phyloP scores from a whole-genome alignment of 1,284 basidiomycete species.

The Trametes versicolor region DNA sequence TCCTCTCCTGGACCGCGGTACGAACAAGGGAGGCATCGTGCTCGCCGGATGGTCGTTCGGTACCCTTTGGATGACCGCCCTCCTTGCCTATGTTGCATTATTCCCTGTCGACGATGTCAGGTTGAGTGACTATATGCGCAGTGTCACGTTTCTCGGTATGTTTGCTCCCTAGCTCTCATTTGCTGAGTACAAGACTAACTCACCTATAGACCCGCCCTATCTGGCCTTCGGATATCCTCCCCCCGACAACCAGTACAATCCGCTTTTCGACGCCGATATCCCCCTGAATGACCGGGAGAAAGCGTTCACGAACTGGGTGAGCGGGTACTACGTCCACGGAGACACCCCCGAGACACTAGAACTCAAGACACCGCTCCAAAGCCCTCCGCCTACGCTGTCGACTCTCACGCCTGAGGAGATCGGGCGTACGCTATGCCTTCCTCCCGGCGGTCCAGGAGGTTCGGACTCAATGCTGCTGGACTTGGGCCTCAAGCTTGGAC shows the following conservation, averaged over 20 bases:
- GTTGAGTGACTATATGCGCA: conserved; percentile 13
- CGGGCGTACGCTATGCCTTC: neutral
- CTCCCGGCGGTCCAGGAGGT: conserved; percentile 7
- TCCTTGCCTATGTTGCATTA: conserved; percentile 22
- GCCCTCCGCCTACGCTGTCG: conserved; percentile 17
- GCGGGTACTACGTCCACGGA: conserved; percentile 30
- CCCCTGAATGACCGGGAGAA: neutral
- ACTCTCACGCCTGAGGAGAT: conserved; percentile 20
- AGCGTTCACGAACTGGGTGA: conserved; percentile 21
- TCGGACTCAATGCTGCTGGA: conserved; percentile 24
- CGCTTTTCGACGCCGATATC: conserved; percentile 11
- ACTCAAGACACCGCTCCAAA: neutral
- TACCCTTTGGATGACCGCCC: conserved; percentile 22
- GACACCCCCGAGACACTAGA: conserved; percentile 20
- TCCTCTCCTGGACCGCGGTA: neutral
- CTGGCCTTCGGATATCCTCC: conserved; percentile 14
- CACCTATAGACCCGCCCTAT: conserved; percentile 11
- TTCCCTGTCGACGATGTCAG: neutral
- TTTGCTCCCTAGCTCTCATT: too few species aligned
- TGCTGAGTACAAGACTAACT: neutral
- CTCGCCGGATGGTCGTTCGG: conserved; percentile 30
- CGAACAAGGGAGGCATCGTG: conserved; percentile 20
- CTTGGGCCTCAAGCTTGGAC: conserved; percentile 1
- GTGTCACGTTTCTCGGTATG: conserved; percentile 22
- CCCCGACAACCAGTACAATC: conserved; percentile 16